phyloP scores from a whole-genome alignment of 1,284 basidiomycete genomes.

The Ganoderma meredithae region DNA sequence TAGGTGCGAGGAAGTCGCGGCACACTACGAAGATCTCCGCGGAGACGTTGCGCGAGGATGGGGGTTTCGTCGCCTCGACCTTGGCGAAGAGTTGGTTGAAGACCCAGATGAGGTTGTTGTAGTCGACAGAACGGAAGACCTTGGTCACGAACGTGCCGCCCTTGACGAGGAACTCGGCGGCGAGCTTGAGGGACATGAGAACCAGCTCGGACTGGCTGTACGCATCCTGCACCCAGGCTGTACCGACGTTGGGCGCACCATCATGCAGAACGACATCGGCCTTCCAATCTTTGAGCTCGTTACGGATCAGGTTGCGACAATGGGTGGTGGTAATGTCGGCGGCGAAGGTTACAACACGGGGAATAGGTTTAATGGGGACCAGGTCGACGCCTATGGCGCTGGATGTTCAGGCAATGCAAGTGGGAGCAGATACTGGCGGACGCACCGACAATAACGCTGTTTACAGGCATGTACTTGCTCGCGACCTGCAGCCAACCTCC shows the following conservation, averaged over 20 bases:
- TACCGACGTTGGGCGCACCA: conserved; percentile 99
- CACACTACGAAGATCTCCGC: conserved; percentile 99
- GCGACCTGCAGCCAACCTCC: conserved; percentile 99
- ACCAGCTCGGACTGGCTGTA: conserved; percentile 98
- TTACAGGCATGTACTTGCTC: conserved; percentile 97
- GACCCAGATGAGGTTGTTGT: conserved; percentile 99
- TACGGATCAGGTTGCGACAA: conserved; percentile 89
- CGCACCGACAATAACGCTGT: conserved; percentile 93
- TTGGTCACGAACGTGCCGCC: conserved; percentile 98
- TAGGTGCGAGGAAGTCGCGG: conserved; percentile 93
- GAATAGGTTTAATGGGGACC: conserved; percentile 96
- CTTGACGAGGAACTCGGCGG: conserved; percentile 93
- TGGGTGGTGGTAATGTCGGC: conserved; percentile 95
- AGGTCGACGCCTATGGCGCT: conserved; percentile 84
- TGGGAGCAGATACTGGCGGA: conserved; percentile 29
- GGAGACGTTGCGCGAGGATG: conserved; percentile 98
- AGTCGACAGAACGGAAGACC: conserved; percentile 98
- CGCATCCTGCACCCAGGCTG: conserved; percentile 99
- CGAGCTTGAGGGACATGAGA: conserved; percentile 94
- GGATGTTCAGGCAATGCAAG: conserved; percentile 15
- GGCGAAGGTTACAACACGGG: conserved; percentile 91
- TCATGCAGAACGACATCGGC: conserved; percentile 99
- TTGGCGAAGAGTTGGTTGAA: conserved; percentile 96
- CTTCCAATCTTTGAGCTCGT: conserved; percentile 98
- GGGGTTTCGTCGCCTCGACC: conserved; percentile 99